Base-by-base conservation (phyloP, 2,329 filamentous ascomycete genomes). In the Beauveria caledonica region DNA sequence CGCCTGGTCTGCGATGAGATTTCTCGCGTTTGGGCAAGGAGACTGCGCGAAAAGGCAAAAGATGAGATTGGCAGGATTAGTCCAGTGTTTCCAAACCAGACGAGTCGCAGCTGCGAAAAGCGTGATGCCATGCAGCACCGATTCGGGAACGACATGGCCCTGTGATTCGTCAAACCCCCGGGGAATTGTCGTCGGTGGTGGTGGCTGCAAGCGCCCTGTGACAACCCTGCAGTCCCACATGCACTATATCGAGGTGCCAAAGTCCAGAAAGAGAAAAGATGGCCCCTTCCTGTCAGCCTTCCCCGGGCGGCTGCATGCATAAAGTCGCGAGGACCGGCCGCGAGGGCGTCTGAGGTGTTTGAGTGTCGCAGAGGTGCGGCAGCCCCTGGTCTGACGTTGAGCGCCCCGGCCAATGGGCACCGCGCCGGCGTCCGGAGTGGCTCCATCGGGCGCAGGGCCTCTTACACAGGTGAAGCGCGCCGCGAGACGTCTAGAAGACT, bases 381-480 rank as follows among this genome's bases (percentile, higher is more conserved):
- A 60, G 51, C 58, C 58, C 58, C 58, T 55, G 23, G 50, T 33
- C 42, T 39, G 33, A n/a, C 42, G 48, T 29, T 10, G 19, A n/a
- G 11, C 11, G 19, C 39, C 13, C 57, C n/a, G 21, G 51, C 58
- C 58, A 60, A 60, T 60, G 50, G 36, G 56, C 23, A 17, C 10
- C 7, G 19, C 10, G 57, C 21, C 45, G n/a, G 19, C 48, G 11
- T 11, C 44, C 27, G 54, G 23, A 11, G 55, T 19, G 49, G 11
- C 57, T 19, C 40, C 57, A 53, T 51, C n/a, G 23, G 36, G 25
- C 27, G n/a, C 27, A 39, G 11, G 19, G 33, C 40, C 59, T 60
- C 59, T 60, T 40, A 60, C 59, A 60, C 33, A 56, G 52, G 45
- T 60, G 59, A 60, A 25, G 59, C 59, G 51, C 36, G 19, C 49